These are phyloP conservation scores for Lasiodiplodia sp. DNA, from an alignment of 2,329 filamentous ascomycete species.

Conservation along the genomic window DNA sequence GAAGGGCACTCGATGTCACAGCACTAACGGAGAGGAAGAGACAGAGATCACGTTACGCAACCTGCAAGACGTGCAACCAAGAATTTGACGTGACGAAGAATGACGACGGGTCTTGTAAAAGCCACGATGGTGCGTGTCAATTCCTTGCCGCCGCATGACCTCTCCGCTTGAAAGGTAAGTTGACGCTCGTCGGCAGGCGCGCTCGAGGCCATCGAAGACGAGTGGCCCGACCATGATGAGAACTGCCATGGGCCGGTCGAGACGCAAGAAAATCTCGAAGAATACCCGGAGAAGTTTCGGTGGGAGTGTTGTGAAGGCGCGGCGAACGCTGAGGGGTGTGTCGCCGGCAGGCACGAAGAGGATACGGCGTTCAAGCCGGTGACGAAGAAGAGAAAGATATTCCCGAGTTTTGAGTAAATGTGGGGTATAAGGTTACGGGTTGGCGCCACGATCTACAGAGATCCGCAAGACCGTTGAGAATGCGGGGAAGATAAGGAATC, in stretches of 20 bases:
- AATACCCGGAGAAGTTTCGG: neutral
- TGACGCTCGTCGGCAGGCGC: neutral
- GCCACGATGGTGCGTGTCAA: neutral
- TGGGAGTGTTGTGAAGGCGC: neutral
- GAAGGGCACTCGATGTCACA: neutral
- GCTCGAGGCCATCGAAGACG: neutral
- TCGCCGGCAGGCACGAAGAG: neutral
- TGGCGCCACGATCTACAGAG: too few relatives aligned
- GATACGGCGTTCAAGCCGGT: neutral
- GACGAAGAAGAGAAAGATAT: neutral
- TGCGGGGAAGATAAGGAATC: too few relatives aligned
- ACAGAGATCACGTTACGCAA: neutral
- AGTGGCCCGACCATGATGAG: slow-evolving; percentile 6
- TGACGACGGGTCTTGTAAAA: neutral
- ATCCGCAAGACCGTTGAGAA: too few relatives aligned
- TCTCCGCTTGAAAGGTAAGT: neutral
- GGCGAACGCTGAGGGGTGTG: neutral
- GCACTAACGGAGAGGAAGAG: neutral
- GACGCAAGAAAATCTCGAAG: neutral
- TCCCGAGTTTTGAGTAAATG: neutral
- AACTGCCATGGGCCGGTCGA: neutral
- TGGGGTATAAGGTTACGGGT: neutral
- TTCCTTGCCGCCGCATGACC: neutral
- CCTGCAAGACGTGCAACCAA: neutral
- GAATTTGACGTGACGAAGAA: slow-evolving; percentile 7